Conservation (phyloP, 306 rosid genomes). For the Nissolia schottii region DNA sequence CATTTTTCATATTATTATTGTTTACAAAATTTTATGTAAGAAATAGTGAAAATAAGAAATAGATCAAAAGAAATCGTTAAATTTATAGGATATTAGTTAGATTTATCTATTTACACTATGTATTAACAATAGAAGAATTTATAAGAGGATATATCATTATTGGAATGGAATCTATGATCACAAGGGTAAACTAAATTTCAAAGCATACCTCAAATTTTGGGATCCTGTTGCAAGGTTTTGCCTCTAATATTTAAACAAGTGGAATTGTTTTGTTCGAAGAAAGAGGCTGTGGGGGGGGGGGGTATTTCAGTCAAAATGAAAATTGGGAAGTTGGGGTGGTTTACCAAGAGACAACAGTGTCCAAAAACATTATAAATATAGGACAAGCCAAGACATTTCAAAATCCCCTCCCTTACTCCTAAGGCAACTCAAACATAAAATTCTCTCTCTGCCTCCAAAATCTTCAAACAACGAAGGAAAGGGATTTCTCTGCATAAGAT, state of each 20-base stretch:
- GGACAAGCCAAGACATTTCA: constrained; percentile 19
- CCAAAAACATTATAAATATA: constrained; percentile 25
- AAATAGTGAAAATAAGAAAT: no score
- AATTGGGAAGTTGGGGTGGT: constrained; percentile 30
- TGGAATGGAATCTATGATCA: background rate
- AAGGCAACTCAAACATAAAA: background rate
- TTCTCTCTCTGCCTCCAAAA: constrained; percentile 24
- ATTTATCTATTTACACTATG: no score
- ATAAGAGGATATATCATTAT: no score
- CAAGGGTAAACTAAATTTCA: constrained; percentile 21
- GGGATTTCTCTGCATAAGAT: constrained; percentile 29
- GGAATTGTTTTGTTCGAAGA: constrained; percentile 42
- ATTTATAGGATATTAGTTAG: no score
- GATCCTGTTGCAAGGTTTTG: background rate
- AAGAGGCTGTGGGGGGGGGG: constrained; percentile 28
- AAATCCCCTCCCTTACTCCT: no score
- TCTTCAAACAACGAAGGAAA: constrained; percentile 50
- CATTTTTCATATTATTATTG: no score
- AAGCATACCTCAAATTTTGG: background rate
- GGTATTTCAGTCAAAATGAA: constrained; percentile 28
- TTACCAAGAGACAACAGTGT: constrained; percentile 46
- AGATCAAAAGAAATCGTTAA: no score
- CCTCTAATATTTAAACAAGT: constrained; percentile 15
- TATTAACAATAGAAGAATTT: no score
- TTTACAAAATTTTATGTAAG: no score